Percentiles rank a stretch among this genome's conserved stretches.
Conservation (phyloP, 768 basidiomycete species). For the Rhodotorula diobovata region DNA sequence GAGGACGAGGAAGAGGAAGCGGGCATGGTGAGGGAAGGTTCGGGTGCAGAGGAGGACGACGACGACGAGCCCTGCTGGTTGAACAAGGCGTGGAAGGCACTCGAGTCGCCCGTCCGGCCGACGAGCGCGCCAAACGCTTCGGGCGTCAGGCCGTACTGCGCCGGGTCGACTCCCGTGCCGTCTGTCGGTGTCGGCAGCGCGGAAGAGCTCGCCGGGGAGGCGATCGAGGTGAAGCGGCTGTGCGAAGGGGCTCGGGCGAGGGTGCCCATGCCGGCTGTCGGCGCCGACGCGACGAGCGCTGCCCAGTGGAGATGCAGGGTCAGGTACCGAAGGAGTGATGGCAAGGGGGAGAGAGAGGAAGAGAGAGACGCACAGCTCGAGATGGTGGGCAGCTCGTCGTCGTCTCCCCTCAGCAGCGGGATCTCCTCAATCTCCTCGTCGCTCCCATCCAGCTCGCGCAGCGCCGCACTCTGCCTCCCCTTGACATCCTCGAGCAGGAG, state of each 20-base stretch:
- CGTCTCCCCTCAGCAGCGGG: slow-evolving; percentile 1
- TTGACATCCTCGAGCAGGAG: slow-evolving; percentile 51
- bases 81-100: background rate
- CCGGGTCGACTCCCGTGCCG: background rate
- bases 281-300: background rate
- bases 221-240: slow-evolving; percentile 30
- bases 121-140: slow-evolving; percentile 30
- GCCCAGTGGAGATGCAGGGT: background rate
- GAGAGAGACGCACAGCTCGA: slow-evolving; percentile 23
- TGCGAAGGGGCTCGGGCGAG: slow-evolving; percentile 1
- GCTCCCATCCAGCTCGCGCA: slow-evolving; percentile 28
- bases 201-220: slow-evolving; percentile 6
- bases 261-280: background rate
- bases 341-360: background rate
- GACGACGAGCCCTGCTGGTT: background rate
- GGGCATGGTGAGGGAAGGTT: background rate
- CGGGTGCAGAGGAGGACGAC: background rate
- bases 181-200: background rate
- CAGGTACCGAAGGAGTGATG: too few relatives aligned
- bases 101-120: background rate
- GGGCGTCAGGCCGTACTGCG: slow-evolving; percentile 18
- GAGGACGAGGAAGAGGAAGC: background rate
- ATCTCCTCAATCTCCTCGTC: slow-evolving; percentile 46
- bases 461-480: slow-evolving; percentile 45
- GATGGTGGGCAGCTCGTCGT: slow-evolving; percentile 25